Evolutionary conservation across 768 basidiomycete species (phyloP), one percentile per base, ranked within the genome.

Genomic region (Xerocomus brunneocitrinus): DNA sequence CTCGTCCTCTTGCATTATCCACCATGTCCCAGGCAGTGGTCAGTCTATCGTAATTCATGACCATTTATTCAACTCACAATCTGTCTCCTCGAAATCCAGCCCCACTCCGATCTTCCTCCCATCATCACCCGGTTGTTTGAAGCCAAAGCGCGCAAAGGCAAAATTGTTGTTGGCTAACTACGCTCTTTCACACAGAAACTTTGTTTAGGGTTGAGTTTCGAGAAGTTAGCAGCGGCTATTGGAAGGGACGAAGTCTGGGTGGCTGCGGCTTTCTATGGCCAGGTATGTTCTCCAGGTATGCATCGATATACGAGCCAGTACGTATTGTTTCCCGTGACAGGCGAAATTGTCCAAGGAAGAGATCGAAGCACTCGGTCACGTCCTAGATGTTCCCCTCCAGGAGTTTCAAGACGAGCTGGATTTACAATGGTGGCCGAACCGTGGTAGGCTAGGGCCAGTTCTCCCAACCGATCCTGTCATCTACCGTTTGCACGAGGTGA

Each of bases 241-340:
- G 81, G 78, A 24, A 83, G 78, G 65, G 85, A 89, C 64, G 90
- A 92, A 62, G 77, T 91, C 25, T 92, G 88, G 87, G 76, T 91
- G 25, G 89, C 89, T 3, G 81, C 89, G 6, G 82, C 83, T 45
- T 88, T 92, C 69, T 90, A 89, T 59, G 89, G 84, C 7, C 89
- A 91, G 74, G 87, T 86, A 54, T 22, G 71, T 60, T 41, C 27
- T 49, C 38, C 54, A 22, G 1, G 30, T 31, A 47, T 16, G 25
- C 30, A 50, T 55, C 42, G 40, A 48, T 27, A 27, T 48, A 16
- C 30, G n/a, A 39, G 41, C 43, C 22, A 31, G 19, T 19, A 19
- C 1, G 1, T 19, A 19, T 19, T 19, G 19, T 19, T 19, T 19
- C 19, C 19, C 19, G 19, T 19, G 25, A 49, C 50, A 91, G 85